phyloP scores from a whole-genome alignment of 2,329 filamentous ascomycete genomes.

The Pseudofabraea citricarpa region DNA sequence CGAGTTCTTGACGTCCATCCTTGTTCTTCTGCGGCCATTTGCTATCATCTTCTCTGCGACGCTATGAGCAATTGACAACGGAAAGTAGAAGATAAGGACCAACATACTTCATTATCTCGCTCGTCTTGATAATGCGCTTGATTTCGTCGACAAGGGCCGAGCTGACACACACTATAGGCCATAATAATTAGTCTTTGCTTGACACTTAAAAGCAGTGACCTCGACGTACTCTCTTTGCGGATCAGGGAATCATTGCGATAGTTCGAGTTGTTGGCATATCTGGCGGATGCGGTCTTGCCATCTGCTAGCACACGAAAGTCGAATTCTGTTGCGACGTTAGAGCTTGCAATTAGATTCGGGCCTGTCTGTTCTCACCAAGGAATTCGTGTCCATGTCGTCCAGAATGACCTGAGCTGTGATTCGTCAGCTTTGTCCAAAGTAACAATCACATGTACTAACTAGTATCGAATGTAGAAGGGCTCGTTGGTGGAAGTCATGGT shows the following conservation, averaged over 20 bases:
- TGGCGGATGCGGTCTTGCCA: slow-evolving; percentile 85
- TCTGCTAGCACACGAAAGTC: slow-evolving; percentile 92
- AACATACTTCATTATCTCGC: slow-evolving; percentile 92
- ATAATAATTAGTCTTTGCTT: slow-evolving; percentile 10
- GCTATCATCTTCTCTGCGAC: slow-evolving; percentile 81
- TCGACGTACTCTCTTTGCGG: slow-evolving; percentile 89
- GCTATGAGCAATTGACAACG: slow-evolving; percentile 19
- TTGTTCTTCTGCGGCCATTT: slow-evolving; percentile 99
- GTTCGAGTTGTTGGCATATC: slow-evolving; percentile 99
- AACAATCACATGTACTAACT: slow-evolving; percentile 48
- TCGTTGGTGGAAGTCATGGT: slow-evolving; percentile 47
- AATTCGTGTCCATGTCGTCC: neutral
- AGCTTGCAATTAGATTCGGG: neutral
- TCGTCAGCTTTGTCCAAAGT: too few species aligned
- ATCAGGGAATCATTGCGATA: slow-evolving; percentile 98
- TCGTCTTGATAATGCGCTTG: slow-evolving; percentile 93
- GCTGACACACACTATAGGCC: slow-evolving; percentile 84
- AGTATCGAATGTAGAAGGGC: slow-evolving; percentile 94
- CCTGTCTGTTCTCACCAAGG: neutral
- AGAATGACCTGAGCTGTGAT: slow-evolving; percentile 77
- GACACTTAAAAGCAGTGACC: neutral
- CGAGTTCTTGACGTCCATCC: slow-evolving; percentile 92
- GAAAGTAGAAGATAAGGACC: neutral
- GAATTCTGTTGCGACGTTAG: slow-evolving; percentile 63
- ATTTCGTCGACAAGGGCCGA: slow-evolving; percentile 87